A percentile compares a stretch with the other conserved stretches of the same genome.
Conservation (phyloP, 768 basidiomycete species). For the Psilocybe subaeruginosa region DNA sequence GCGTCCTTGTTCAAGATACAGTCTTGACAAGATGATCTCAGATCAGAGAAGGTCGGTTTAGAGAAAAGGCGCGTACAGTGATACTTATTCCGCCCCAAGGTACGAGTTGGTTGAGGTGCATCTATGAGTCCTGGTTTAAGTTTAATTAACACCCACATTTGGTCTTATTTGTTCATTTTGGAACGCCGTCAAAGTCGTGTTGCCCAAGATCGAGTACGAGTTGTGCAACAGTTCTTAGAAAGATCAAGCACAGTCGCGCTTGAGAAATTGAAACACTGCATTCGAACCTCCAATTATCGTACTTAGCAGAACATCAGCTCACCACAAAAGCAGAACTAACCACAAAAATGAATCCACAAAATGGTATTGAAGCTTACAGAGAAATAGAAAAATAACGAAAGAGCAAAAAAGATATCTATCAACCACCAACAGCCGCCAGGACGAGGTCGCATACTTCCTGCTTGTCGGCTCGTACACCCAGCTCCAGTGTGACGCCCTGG, state of each 20-base stretch:
- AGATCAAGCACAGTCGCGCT: neutral
- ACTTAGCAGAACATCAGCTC: neutral
- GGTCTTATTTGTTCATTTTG: too few relatives aligned
- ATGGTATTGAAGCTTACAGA: conserved; percentile 16
- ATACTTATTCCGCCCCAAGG: too few relatives aligned
- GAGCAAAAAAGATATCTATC: conserved; percentile 11
- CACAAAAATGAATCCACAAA: conserved; percentile 5
- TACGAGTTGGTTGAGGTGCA: too few relatives aligned
- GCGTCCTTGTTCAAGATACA: neutral
- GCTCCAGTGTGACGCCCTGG: conserved; percentile 90
- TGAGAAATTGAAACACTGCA: neutral
- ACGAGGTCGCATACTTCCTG: conserved; percentile 86
- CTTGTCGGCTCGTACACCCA: conserved; percentile 90
- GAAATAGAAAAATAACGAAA: conserved; percentile 8
- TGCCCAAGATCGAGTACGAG: too few relatives aligned
- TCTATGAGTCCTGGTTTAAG: too few relatives aligned
- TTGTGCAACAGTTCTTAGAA: too few relatives aligned
- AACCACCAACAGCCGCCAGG: conserved; percentile 85
- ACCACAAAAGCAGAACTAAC: neutral
- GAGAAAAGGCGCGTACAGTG: too few relatives aligned
- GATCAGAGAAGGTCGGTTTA: too few relatives aligned
- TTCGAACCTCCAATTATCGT: neutral
- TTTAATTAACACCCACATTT: too few relatives aligned
- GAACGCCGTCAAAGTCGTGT: too few relatives aligned
- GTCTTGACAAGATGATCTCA: neutral